Base-by-base conservation (phyloP, 352 stramenopile genomes). In the Saprolegnia parasitica region DNA sequence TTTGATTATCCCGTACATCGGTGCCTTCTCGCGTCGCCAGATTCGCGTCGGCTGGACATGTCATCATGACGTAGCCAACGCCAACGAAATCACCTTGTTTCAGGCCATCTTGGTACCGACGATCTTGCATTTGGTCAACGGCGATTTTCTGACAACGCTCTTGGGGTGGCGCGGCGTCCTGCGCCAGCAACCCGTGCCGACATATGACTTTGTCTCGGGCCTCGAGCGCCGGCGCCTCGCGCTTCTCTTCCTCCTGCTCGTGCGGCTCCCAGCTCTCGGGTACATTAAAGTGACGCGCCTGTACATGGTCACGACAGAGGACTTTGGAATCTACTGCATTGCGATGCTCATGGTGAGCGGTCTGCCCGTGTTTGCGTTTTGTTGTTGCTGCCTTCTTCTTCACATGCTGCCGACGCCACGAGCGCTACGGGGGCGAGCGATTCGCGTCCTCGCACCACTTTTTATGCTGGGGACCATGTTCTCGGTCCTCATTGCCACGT, bases 191-290 rank as follows among this genome's bases (percentile, higher is more conserved):
- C 55, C 55, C 5, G 55, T 63, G 3, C 55, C 46, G 5, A 63
- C 55, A 16, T 63, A 63, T 18, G 55, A 63, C 32, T 46, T 63
- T 24, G 9, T 63, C 15, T 63, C 55, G 13, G 55, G 55, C 15
- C 20, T 63, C 21, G 55, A 63, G 32, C 32, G 55, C 4, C 55
- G 55, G 6, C 5, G 20, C 5, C 26, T 42, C 20, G 13, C n/a
- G 8, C 9, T 63, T 9, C 5, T n/a, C 9, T 20, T 45, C 13
- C 15, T 63, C 4, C 5, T 45, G 26, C 9, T 63, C 13, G n/a
- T 15, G 10, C 55, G 55, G 13, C 5, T 63, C 13, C 11, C 5
- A 5, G n/a, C 9, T 10, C 20, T 63, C 24, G 13, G 8, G 24
- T 63, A 63, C 55, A 4, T 46, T 32, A 29, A 63, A 63, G 32